Evolutionary conservation across 179 eudicot genomes (phyloP).

Genomic region (Pouteria campechiana): DNA sequence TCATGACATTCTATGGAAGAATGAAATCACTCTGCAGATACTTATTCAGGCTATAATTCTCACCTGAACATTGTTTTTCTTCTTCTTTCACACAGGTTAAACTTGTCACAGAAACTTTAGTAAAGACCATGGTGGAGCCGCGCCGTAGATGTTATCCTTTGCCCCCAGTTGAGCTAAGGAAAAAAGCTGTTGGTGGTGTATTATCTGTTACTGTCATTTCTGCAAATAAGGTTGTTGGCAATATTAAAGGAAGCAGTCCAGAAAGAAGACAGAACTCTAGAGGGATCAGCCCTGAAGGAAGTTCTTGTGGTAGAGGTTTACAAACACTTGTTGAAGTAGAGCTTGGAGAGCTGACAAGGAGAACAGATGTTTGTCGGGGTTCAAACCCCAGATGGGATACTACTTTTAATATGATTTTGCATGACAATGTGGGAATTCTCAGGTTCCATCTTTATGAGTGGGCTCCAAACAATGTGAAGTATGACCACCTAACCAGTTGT

Average conservation of each 20-base stretch:
- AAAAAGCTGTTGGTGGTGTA: slow-evolving; percentile 81
- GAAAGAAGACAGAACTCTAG: slow-evolving; percentile 15
- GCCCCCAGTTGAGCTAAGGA: slow-evolving; percentile 58
- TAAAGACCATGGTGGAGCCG: slow-evolving; percentile 93
- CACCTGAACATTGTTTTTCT: no score
- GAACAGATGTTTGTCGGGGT: slow-evolving; percentile 53
- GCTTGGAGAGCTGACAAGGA: slow-evolving; percentile 78
- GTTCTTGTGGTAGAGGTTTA: slow-evolving; percentile 29
- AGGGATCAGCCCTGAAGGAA: slow-evolving; percentile 31
- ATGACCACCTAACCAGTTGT: slow-evolving; percentile 70
- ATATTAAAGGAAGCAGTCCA: slow-evolving; percentile 41
- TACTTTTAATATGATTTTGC: slow-evolving; percentile 77
- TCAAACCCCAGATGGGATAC: slow-evolving; percentile 81
- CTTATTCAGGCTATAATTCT: no score
- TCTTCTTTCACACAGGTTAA: slow-evolving; percentile 44
- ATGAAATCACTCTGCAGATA: no score
- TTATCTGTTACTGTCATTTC: slow-evolving; percentile 58
- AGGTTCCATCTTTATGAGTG: slow-evolving; percentile 69
- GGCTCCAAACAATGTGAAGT: slow-evolving; percentile 62
- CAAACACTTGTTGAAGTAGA: slow-evolving; percentile 91
- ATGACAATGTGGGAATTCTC: slow-evolving; percentile 61
- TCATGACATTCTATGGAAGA: no score
- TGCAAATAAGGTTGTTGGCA: slow-evolving; percentile 47
- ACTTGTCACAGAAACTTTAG: slow-evolving; percentile 58
- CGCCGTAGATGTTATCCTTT: slow-evolving; percentile 72